phyloP scores from a whole-genome alignment of 2,329 filamentous ascomycete genomes.

The Hypoxylon sp. region DNA sequence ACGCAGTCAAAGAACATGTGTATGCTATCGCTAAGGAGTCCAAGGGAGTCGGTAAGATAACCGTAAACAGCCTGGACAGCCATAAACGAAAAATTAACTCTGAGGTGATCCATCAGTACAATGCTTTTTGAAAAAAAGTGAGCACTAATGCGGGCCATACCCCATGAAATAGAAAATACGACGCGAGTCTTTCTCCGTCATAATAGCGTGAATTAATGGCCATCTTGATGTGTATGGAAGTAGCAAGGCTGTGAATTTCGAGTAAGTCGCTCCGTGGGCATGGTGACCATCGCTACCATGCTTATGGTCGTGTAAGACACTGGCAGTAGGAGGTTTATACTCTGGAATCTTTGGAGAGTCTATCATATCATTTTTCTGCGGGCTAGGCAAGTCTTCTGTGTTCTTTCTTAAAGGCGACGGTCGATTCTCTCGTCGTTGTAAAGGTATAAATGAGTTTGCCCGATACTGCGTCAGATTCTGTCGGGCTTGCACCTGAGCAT shows the following conservation, averaged over 20 bases:
- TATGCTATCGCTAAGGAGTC: slow-evolving; percentile 95
- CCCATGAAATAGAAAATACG: slow-evolving; percentile 98
- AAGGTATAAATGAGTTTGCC: slow-evolving; percentile 53
- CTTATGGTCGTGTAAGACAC: slow-evolving; percentile 45
- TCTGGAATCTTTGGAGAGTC: slow-evolving; percentile 36
- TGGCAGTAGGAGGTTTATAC: slow-evolving; percentile 31
- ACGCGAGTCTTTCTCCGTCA: slow-evolving; percentile 91
- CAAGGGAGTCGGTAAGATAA: slow-evolving; percentile 91
- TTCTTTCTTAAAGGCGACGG: slow-evolving; percentile 52
- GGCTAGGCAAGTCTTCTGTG: slow-evolving; percentile 45
- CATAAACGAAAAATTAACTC: slow-evolving; percentile 96
- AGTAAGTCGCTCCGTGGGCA: slow-evolving; percentile 62
- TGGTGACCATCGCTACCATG: slow-evolving; percentile 47
- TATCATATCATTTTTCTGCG: slow-evolving; percentile 37
- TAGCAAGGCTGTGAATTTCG: slow-evolving; percentile 78
- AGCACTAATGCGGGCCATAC: slow-evolving; percentile 62
- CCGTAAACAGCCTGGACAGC: slow-evolving; percentile 93
- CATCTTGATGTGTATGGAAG: slow-evolving; percentile 77
- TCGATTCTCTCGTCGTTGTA: slow-evolving; percentile 53
- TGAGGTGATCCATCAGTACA: slow-evolving; percentile 54
- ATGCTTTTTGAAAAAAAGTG: slow-evolving; percentile 17
- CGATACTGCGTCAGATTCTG: slow-evolving; percentile 52
- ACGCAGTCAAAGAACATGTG: slow-evolving; percentile 99
- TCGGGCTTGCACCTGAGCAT: slow-evolving; percentile 42
- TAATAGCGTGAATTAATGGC: slow-evolving; percentile 85